Percentiles rank a stretch among this genome's conserved stretches.
Conservation (phyloP, 805 yeast genomes). For the Saccharomycopsis selenospora region DNA sequence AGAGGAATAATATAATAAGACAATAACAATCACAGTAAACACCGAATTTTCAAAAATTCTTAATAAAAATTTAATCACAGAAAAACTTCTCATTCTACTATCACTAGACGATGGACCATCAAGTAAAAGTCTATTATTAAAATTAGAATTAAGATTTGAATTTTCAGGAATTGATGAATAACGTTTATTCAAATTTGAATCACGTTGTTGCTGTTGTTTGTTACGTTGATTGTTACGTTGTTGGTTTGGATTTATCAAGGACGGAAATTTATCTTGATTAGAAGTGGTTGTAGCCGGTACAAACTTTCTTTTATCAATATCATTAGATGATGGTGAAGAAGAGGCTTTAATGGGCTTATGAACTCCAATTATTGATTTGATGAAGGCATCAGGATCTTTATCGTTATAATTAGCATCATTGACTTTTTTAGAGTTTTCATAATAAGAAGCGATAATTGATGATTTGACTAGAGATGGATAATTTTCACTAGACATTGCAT, state of each 20-base stretch:
- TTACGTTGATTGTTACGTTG: too few relatives aligned
- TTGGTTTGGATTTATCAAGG: conserved; percentile 11
- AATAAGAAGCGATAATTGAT: conserved; percentile 70
- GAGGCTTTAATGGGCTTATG: conserved; percentile 29
- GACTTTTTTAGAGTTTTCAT: conserved; percentile 23
- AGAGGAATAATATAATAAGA: conserved; percentile 33
- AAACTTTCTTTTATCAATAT: neutral
- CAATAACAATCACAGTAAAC: conserved; percentile 34
- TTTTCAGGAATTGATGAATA: conserved; percentile 21
- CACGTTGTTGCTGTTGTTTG: neutral
- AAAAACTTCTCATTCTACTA: neutral
- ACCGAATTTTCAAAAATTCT: conserved; percentile 44
- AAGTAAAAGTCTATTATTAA: neutral
- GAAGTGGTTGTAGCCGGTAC: conserved; percentile 1
- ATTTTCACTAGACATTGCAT: conserved; percentile 68
- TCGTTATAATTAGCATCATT: neutral
- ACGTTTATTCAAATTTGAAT: conserved; percentile 4
- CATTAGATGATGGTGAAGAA: conserved; percentile 16
- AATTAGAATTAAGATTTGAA: neutral
- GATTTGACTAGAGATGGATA: conserved; percentile 78
- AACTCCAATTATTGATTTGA: conserved; percentile 43
- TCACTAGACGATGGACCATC: conserved; percentile 14
- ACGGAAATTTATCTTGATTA: conserved; percentile 4
- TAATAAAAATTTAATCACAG: conserved; percentile 21
- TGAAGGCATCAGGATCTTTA: conserved; percentile 28